Conservation (phyloP, 2,329 filamentous ascomycete genomes). For the Microdochium bolleyi region DNA sequence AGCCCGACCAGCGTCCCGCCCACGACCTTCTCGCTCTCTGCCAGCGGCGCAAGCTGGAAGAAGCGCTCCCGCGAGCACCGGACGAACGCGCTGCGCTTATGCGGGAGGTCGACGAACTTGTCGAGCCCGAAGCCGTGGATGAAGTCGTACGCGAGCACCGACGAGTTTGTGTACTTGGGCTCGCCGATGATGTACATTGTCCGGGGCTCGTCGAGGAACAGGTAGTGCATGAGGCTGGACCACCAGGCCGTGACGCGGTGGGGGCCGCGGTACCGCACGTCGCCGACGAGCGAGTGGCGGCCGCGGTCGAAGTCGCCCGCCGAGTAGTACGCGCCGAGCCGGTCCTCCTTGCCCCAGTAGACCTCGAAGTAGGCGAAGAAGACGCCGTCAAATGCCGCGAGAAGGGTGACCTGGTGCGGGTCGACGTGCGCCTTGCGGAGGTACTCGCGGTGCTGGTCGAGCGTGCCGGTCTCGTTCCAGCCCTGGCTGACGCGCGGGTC, state of each 20-base stretch:
- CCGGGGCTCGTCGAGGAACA: slow-evolving; percentile 53
- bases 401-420: slow-evolving; percentile 61
- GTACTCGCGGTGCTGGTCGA: slow-evolving; percentile 68
- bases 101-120: slow-evolving; percentile 64
- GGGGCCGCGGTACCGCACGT: slow-evolving; percentile 50
- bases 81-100: slow-evolving; percentile 63
- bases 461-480: slow-evolving; percentile 72
- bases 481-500: slow-evolving; percentile 72
- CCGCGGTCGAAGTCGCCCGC: slow-evolving; percentile 50
- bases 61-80: slow-evolving; percentile 58
- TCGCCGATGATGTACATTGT: slow-evolving; percentile 56
- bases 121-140: slow-evolving; percentile 66
- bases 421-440: slow-evolving; percentile 61
- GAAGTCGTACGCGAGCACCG: slow-evolving; percentile 66
- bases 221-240: slow-evolving; percentile 54
- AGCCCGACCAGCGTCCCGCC: slow-evolving; percentile 45
- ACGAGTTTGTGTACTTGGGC: slow-evolving; percentile 62
- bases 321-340: slow-evolving; percentile 46
- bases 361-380: slow-evolving; percentile 74
- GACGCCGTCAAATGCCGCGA: slow-evolving; percentile 63
- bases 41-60: slow-evolving; percentile 58
- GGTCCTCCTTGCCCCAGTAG: slow-evolving; percentile 65
- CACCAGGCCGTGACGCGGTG: slow-evolving; percentile 56
- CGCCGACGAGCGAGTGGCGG: slow-evolving; percentile 50
- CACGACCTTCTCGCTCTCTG: slow-evolving; percentile 46